These are phyloP conservation scores for Chalciporus piperatus DNA, from an alignment of 768 basidiomycete species.

Conservation along the genomic window DNA sequence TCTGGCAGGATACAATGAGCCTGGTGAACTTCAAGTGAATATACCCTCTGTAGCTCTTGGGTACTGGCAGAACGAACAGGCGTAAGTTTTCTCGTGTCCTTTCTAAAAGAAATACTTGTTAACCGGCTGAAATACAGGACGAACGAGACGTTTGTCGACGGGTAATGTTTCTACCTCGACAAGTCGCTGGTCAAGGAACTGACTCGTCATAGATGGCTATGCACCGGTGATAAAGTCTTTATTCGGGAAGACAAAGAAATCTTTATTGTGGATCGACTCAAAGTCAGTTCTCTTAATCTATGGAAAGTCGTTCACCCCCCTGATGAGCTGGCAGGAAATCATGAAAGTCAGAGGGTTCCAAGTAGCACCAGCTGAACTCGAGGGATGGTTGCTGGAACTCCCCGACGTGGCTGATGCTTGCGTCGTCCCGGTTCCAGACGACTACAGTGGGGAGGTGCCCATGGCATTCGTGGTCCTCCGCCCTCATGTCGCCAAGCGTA, in stretches of 20 bases:
- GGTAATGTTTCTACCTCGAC: slow-evolving; percentile 35
- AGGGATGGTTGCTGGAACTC: slow-evolving; percentile 62
- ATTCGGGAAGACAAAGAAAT: slow-evolving; percentile 54
- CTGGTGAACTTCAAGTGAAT: slow-evolving; percentile 57
- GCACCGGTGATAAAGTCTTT: slow-evolving; percentile 63
- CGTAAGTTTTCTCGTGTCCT: slow-evolving; percentile 41
- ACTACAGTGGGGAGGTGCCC: slow-evolving; percentile 71
- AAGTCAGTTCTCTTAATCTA: slow-evolving; percentile 34
- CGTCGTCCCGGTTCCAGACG: slow-evolving; percentile 65
- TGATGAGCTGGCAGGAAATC: slow-evolving; percentile 45
- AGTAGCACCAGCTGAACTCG: slow-evolving; percentile 72
- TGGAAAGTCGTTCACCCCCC: not conserved
- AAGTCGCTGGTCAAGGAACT: not conserved
- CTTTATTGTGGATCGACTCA: slow-evolving; percentile 61
- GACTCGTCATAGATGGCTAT: slow-evolving; percentile 50
- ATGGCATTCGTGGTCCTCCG: slow-evolving; percentile 63
- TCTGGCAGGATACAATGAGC: slow-evolving; percentile 51
- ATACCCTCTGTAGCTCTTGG: slow-evolving; percentile 39
- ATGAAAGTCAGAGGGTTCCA: slow-evolving; percentile 72
- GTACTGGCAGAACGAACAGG: slow-evolving; percentile 55
- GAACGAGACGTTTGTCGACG: slow-evolving; percentile 64
- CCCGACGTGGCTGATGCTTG: slow-evolving; percentile 59
- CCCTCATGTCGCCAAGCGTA: slow-evolving; percentile 36
- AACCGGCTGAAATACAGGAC: slow-evolving; percentile 41
- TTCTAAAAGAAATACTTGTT: not conserved